phyloP scores from a whole-genome alignment of 345 rosid genomes.

The Alliaria petiolata region DNA sequence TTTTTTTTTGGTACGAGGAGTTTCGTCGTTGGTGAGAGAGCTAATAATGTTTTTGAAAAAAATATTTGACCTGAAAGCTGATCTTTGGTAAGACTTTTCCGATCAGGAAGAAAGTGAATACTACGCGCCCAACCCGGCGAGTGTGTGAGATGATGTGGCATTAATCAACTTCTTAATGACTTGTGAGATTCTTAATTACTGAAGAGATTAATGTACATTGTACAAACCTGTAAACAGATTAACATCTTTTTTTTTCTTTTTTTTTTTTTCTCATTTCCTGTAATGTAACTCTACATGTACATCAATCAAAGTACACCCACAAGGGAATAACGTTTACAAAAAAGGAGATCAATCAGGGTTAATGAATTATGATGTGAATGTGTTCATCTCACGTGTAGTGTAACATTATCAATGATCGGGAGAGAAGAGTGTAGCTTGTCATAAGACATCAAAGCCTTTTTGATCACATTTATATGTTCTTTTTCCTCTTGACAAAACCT shows the following conservation, averaged over 20 bases:
- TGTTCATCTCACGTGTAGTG: background rate
- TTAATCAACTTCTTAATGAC: background rate
- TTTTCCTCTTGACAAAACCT: constrained; percentile 77
- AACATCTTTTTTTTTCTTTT: too few species aligned
- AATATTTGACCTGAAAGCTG: background rate
- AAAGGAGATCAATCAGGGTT: background rate
- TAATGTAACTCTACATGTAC: too few species aligned
- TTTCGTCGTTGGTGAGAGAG: background rate
- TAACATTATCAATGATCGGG: constrained; percentile 35
- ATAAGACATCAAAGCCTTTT: constrained; percentile 58
- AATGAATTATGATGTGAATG: background rate
- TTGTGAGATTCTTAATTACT: background rate
- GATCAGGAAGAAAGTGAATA: background rate
- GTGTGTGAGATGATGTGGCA: background rate
- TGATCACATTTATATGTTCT: constrained; percentile 43
- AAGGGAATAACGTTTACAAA: constrained; percentile 5
- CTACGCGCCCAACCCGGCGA: background rate
- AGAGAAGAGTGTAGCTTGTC: constrained; percentile 60
- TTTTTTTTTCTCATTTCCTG: too few species aligned
- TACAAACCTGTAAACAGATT: background rate
- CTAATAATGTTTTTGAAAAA: background rate
- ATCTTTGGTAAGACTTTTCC: background rate
- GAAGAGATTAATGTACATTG: background rate
- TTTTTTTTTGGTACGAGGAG: too few species aligned
- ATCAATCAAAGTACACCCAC: constrained; percentile 4